Base-by-base conservation (phyloP, 352 stramenopile species). In the Phytopythium helicoides region DNA sequence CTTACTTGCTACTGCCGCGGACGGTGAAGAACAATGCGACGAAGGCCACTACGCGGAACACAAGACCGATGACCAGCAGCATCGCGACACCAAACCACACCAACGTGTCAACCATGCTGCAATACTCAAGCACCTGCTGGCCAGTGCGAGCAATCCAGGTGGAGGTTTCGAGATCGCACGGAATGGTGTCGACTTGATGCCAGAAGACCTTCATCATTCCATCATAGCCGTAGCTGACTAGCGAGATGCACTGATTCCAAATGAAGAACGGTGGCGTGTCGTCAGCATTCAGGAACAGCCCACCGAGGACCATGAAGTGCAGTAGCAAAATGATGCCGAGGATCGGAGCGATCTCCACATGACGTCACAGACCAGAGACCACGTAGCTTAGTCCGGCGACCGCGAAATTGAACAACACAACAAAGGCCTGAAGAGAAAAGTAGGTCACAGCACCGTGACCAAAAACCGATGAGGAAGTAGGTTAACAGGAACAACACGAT, bases 221-320 rank as follows among this genome's bases (percentile, higher is more conserved):
- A 22, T 78, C 69, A 41, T 64, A 83, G 37, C 66, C 63, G 47
- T 74, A 85, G 52, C 80, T 81, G 53, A 87, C 71, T 0, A 70
- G 73, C n/a, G n/a, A n/a, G n/a, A n/a, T n/a, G n/a, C n/a, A n/a
- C n/a, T n/a, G n/a, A n/a, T n/a, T n/a, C n/a, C 76, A 87, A 16
- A 73, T 25, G 42, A 84, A 82, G 62, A 81, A 87, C 1, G 51
- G 45, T 0, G 71, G 64, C 0, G 62, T 68, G 11, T 60, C 60
- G 23, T 64, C 50, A 0, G 56, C 28, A 34, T 86, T 86, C 16
- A 87, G 10, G 44, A 86, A 70, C 18, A 81, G 53, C 0, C 71
- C 73, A 2, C 73, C 68, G 35, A 82, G 81, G 7, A 87, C 46
- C 49, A 82, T 40, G 47, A 79, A 77, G 0, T 63, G 71, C 14